A percentile compares a stretch with the other conserved stretches of the same genome.
Evolutionary conservation across 2,329 filamentous ascomycete genomes (phyloP).

Genomic region (Daldinia eschscholtzii): DNA sequence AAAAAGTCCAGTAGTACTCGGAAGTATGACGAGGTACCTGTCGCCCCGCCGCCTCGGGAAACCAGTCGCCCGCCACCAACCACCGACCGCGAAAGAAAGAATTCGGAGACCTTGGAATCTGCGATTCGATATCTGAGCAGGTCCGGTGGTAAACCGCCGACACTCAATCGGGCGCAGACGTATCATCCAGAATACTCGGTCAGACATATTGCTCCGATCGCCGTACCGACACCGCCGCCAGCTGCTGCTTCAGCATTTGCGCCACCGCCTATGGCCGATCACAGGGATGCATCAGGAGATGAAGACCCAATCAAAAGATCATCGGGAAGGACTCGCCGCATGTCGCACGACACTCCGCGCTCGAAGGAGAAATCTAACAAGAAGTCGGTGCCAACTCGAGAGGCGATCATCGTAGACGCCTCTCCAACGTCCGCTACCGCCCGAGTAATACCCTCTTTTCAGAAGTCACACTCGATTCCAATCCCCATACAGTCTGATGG

Average conservation of each 20-base stretch:
- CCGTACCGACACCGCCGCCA: constrained; percentile 52
- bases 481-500: constrained; percentile 26
- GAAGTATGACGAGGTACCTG: constrained; percentile 46
- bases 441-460: constrained; percentile 40
- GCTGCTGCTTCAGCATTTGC: constrained; percentile 43
- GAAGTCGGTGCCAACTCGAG: constrained; percentile 44
- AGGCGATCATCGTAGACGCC: constrained; percentile 43
- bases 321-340: constrained; percentile 46
- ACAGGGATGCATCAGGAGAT: constrained; percentile 40
- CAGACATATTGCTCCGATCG: constrained; percentile 42
- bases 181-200: constrained; percentile 39
- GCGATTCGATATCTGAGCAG: constrained; percentile 49
- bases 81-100: constrained; percentile 47
- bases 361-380: constrained; percentile 51
- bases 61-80: constrained; percentile 28
- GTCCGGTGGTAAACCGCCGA: constrained; percentile 46
- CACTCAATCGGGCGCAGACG: constrained; percentile 44
- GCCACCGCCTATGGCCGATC: constrained; percentile 43
- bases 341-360: constrained; percentile 49
- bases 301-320: constrained; percentile 47
- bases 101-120: constrained; percentile 46
- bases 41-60: constrained; percentile 23
- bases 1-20: constrained; percentile 49
- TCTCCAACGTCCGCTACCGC: constrained; percentile 18
- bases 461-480: constrained; percentile 43